A percentile compares a stretch with the other conserved stretches of the same genome.
phyloP scores from a whole-genome alignment of 345 rosid genomes.

The Bretschneidera sinensis region DNA sequence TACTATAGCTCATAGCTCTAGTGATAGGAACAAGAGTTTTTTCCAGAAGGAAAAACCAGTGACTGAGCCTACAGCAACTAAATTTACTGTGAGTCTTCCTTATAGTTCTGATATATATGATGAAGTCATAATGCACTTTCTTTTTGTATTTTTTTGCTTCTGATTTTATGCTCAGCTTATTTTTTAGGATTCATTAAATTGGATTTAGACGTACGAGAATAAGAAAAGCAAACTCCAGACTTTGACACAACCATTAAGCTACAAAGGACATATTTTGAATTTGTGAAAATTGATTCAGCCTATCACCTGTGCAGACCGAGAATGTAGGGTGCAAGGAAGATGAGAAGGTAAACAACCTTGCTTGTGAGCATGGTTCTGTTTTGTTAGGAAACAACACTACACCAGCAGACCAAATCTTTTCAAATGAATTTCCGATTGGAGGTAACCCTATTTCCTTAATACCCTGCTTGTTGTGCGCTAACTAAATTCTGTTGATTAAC shows the following conservation, averaged over 20 bases:
- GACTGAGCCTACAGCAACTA: constrained; percentile 12
- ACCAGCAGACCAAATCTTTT: constrained; percentile 23
- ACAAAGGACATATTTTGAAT: not conserved
- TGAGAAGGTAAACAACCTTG: constrained; percentile 23
- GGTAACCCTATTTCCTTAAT: constrained; percentile 33
- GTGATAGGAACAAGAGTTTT: constrained; percentile 20
- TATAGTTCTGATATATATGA: not conserved
- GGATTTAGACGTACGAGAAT: not conserved
- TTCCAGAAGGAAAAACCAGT: constrained; percentile 25
- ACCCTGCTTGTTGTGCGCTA: not conserved
- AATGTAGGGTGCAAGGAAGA: constrained; percentile 29
- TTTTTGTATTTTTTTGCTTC: not conserved
- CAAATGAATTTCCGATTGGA: constrained; percentile 31
- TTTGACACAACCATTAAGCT: not conserved
- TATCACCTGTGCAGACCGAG: constrained; percentile 44
- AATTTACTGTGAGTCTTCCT: constrained; percentile 25
- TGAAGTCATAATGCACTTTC: not conserved
- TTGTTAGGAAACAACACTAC: constrained; percentile 5
- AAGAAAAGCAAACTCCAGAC: not conserved
- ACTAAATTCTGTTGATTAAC: not conserved
- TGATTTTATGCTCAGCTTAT: not conserved
- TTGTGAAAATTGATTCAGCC: constrained; percentile 2
- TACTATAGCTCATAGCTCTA: constrained; percentile 11
- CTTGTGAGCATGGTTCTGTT: constrained; percentile 16
- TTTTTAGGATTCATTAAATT: not conserved